Base-by-base conservation (phyloP, 2,329 filamentous ascomycete genomes). In the Fusarium avenaceum region DNA sequence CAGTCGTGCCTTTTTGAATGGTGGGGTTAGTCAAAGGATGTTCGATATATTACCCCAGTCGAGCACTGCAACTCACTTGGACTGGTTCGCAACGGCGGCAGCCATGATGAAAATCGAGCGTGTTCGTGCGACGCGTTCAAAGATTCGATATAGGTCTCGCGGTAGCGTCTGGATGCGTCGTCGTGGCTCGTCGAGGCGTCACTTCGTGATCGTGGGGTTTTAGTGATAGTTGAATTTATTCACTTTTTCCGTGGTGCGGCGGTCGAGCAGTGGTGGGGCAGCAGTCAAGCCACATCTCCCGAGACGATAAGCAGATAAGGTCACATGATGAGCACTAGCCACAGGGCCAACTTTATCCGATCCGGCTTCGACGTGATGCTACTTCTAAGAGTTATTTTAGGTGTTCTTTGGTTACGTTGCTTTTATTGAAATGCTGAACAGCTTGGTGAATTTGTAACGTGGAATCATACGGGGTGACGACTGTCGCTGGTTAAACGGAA, bases 1-100 rank as follows among this genome's bases (percentile, higher is more conserved):
- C 95, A 98, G 87, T 97, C 94, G 74, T 85, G 83, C 79, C 84
- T 85, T 83, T 75, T 72, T 70, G 50, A 64, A 73, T 77, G 73
- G 76, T 78, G 79, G 77, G 76, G 79, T 80, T 75, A 80, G 77
- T 72, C 63, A 75, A 65, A 65, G 49, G 57, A 66, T 57, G 57
- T n/a, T 66, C 69, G 64, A 63, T 55, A 53, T 39, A 59, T 40
- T 26, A 64, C 65, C 64, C 58, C 60, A 62, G 63, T 65, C 60
- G 40, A 51, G 55, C 30, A 32, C 40, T 61, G 57, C 39, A 74
- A 64, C 79, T 79, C 65, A 81, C 79, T 78, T 81, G 76, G 79
- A 75, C 78, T 80, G 80, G 64, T 77, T 78, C 46, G 75, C 76
- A 67, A 75, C 78, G 60, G 76, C 75, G 65, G 78, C 74, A 75